These are phyloP conservation scores for Saccharomycopsis amapae DNA, from an alignment of 805 yeast genomes.

Conservation along the genomic window DNA sequence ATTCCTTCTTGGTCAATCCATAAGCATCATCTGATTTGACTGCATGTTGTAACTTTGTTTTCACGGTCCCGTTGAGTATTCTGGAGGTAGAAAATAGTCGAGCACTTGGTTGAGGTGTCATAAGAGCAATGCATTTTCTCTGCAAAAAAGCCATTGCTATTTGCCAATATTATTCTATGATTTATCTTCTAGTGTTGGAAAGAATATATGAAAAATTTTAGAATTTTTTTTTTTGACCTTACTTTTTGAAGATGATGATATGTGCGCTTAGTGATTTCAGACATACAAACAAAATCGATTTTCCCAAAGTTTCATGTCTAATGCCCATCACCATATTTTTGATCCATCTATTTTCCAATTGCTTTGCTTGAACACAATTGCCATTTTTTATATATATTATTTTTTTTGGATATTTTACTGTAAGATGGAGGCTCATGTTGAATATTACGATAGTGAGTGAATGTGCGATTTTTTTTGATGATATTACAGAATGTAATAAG, in stretches of 20 bases:
- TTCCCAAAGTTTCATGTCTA: too few relatives aligned
- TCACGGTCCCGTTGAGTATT: neutral
- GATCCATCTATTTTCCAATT: too few relatives aligned
- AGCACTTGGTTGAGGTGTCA: neutral
- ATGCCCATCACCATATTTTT: too few relatives aligned
- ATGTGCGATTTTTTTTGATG: neutral
- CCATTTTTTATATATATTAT: neutral
- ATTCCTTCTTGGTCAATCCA: neutral
- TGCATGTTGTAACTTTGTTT: neutral
- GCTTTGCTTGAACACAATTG: too few relatives aligned
- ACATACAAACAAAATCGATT: too few relatives aligned
- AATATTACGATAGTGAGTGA: slow-evolving; percentile 6
- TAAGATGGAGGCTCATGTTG: neutral
- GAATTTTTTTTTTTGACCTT: neutral
- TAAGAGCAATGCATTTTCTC: too few relatives aligned
- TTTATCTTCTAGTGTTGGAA: neutral
- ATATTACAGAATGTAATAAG: neutral
- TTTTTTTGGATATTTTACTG: neutral
- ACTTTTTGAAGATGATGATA: too few relatives aligned
- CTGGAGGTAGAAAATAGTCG: slow-evolving; percentile 2
- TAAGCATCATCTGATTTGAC: neutral
- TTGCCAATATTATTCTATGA: neutral
- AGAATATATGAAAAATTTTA: neutral
- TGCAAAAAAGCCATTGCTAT: neutral
- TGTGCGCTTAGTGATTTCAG: too few relatives aligned